A percentile compares a stretch with the other conserved stretches of the same genome.
Evolutionary conservation across 352 stramenopile genomes (phyloP).

Genomic region (Aphanomyces euteiches): DNA sequence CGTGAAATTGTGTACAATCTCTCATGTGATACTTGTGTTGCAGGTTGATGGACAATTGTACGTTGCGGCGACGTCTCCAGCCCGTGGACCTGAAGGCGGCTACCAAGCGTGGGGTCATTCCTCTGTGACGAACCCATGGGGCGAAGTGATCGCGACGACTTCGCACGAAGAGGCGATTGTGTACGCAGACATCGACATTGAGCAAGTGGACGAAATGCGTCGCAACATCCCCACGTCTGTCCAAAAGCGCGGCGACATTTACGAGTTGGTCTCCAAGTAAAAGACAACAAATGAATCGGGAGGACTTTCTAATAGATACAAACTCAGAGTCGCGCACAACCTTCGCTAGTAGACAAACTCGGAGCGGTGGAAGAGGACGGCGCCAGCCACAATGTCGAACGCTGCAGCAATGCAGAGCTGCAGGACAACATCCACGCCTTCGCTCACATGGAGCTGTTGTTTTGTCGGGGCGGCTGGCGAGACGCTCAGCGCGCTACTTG

Average conservation of each 20-base stretch:
- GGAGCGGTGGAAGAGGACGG: constrained; percentile 62
- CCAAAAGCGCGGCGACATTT: constrained; percentile 95
- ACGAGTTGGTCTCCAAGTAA: constrained; percentile 87
- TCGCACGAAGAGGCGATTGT: constrained; percentile 92
- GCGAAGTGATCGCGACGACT: constrained; percentile 94
- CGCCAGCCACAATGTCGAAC: constrained; percentile 73
- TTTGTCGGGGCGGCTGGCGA: constrained; percentile 56
- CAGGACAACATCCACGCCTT: constrained; percentile 68
- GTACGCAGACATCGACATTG: constrained; percentile 94
- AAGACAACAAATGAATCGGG: neutral
- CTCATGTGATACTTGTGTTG: too few relatives aligned
- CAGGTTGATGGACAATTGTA: constrained; percentile 91
- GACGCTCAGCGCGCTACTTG: constrained; percentile 71
- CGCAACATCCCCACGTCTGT: constrained; percentile 93
- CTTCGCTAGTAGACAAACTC: constrained; percentile 64
- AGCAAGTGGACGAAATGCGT: constrained; percentile 92
- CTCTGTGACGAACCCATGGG: constrained; percentile 96
- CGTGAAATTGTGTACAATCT: too few relatives aligned
- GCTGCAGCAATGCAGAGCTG: constrained; percentile 66
- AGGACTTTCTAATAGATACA: constrained; percentile 7
- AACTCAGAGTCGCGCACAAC: neutral
- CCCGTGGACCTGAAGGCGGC: constrained; percentile 88
- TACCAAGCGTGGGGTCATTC: constrained; percentile 99
- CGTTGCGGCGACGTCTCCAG: constrained; percentile 94
- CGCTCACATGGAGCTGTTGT: constrained; percentile 67